phyloP scores from a whole-genome alignment of 352 stramenopile species.

The Pythium graminicola region DNA sequence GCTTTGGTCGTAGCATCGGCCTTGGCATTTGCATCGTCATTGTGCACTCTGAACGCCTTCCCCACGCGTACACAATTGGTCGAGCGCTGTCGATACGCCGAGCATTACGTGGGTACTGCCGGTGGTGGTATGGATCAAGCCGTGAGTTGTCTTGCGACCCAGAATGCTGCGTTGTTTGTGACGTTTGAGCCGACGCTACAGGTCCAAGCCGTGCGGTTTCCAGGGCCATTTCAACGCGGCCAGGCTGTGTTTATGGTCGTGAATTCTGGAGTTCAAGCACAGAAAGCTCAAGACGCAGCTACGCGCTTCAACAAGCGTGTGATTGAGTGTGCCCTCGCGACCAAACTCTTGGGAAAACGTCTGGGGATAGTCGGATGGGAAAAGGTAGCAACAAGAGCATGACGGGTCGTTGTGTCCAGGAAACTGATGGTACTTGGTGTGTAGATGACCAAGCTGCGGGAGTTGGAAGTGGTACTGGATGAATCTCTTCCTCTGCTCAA shows the following conservation, averaged over 20 bases:
- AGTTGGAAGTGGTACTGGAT: slow-evolving; percentile 25
- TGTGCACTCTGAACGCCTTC: slow-evolving; percentile 7
- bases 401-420: too few relatives aligned
- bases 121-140: slow-evolving; percentile 84
- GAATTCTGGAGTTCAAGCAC: slow-evolving; percentile 54
- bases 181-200: slow-evolving; percentile 39
- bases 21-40: slow-evolving; percentile 28
- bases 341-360: slow-evolving; percentile 61
- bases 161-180: slow-evolving; percentile 48
- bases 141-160: slow-evolving; percentile 45
- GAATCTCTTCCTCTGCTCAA: slow-evolving; percentile 37
- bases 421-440: not conserved
- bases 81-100: slow-evolving; percentile 41
- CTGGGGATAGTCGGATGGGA: slow-evolving; percentile 31
- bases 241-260: slow-evolving; percentile 63
- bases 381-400: too few relatives aligned
- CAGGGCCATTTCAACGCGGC: slow-evolving; percentile 10
- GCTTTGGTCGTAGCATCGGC: slow-evolving; percentile 67
- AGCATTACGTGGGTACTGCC: slow-evolving; percentile 68
- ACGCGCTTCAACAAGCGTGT: slow-evolving; percentile 76
- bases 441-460: slow-evolving; percentile 39
- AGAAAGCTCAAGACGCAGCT: slow-evolving; percentile 69
- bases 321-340: slow-evolving; percentile 64
- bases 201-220: slow-evolving; percentile 27
- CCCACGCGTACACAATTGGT: slow-evolving; percentile 39